These are phyloP conservation scores for Cryptosporidium bovis DNA, from an alignment of 169 alveolate species.

Conservation along the genomic window DNA sequence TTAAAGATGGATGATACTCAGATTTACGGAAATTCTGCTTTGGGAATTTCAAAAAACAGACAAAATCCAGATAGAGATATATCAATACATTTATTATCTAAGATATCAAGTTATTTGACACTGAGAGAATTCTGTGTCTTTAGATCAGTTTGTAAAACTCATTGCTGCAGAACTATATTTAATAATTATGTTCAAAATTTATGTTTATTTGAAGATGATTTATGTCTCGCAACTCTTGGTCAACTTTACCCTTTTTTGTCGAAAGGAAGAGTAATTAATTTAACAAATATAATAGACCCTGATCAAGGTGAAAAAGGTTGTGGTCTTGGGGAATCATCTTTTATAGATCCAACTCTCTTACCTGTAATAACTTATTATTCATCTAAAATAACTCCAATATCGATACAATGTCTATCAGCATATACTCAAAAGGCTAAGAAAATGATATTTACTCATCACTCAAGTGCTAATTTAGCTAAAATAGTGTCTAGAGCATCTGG, in stretches of 20 bases:
- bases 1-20: slow-evolving; percentile 36
- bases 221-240: slow-evolving; percentile 49
- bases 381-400: slow-evolving; percentile 51
- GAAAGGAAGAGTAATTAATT: slow-evolving; percentile 34
- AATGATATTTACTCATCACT: slow-evolving; percentile 54
- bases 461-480: slow-evolving; percentile 68
- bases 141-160: slow-evolving; percentile 57
- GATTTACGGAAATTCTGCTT: slow-evolving; percentile 48
- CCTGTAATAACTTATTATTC: slow-evolving; percentile 7
- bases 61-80: slow-evolving; percentile 14
- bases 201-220: slow-evolving; percentile 34
- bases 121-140: slow-evolving; percentile 25
- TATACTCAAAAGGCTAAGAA: slow-evolving; percentile 65
- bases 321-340: not conserved
- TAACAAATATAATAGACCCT: slow-evolving; percentile 10
- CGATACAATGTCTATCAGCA: slow-evolving; percentile 65
- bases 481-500: slow-evolving; percentile 70
- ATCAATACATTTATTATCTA: slow-evolving; percentile 34
- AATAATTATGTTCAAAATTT: slow-evolving; percentile 50
- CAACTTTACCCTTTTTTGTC: slow-evolving; percentile 60
- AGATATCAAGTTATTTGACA: slow-evolving; percentile 40
- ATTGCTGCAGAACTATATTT: slow-evolving; percentile 61
- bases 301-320: not conserved
- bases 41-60: slow-evolving; percentile 37
- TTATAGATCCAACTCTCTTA: not conserved